Percentiles rank a stretch among this genome's conserved stretches.
These are phyloP conservation scores for Phoma sp. DNA, from an alignment of 2,329 filamentous ascomycete genomes.

Conservation along the genomic window DNA sequence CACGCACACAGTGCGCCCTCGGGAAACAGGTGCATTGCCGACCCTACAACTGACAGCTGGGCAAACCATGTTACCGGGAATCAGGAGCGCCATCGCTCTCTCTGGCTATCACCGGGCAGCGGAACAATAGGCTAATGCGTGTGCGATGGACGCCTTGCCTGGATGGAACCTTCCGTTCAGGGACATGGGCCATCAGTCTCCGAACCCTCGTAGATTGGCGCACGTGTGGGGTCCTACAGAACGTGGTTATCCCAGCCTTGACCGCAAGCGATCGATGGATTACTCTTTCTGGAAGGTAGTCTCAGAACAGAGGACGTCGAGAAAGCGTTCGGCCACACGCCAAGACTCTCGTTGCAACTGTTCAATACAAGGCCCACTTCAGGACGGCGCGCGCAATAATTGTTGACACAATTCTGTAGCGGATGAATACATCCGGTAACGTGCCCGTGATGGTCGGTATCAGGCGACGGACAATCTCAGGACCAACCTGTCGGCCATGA, in stretches of 20 bases:
- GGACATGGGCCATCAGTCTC: constrained; percentile 12
- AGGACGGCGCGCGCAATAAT: constrained; percentile 6
- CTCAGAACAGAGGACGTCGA: not conserved
- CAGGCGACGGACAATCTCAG: constrained; percentile 15
- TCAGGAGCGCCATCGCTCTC: constrained; percentile 13
- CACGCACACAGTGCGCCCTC: not conserved
- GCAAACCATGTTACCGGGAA: constrained; percentile 17
- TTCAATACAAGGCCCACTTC: constrained; percentile 9
- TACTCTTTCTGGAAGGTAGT: constrained; percentile 15
- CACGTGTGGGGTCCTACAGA: constrained; percentile 11
- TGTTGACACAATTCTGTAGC: not conserved
- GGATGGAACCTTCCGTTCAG: constrained; percentile 21
- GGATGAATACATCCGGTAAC: constrained; percentile 7
- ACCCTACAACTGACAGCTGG: constrained; percentile 13
- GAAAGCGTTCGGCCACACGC: constrained; percentile 3
- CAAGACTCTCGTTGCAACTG: constrained; percentile 11
- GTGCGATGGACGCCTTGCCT: constrained; percentile 19
- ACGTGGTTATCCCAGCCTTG: constrained; percentile 5
- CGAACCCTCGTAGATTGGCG: constrained; percentile 5
- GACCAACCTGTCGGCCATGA: constrained; percentile 7
- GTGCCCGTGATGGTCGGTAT: not conserved
- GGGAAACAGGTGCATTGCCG: constrained; percentile 10
- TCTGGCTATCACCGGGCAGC: constrained; percentile 15
- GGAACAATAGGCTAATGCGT: constrained; percentile 19
- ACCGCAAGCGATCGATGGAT: constrained; percentile 3